Conservation (phyloP, 441 rosid genomes). For the Manihot esculenta region DNA sequence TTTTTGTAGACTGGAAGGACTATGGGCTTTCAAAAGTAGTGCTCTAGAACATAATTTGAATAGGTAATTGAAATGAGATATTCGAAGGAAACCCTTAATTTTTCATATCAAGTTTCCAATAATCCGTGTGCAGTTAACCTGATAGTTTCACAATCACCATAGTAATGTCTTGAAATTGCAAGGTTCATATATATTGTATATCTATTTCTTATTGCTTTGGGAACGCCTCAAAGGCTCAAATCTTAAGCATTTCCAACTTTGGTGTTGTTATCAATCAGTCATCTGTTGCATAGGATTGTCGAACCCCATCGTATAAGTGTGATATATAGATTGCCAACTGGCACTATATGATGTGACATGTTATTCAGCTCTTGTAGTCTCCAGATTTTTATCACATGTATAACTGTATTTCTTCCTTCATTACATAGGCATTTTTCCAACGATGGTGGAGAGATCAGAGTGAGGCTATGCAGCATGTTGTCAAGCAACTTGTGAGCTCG, state of each 20-base stretch:
- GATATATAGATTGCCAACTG: background rate
- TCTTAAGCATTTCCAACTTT: background rate
- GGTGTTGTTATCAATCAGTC: background rate
- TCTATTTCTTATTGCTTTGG: background rate
- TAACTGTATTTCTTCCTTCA: constrained; percentile 14
- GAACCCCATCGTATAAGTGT: background rate
- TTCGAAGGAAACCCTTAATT: background rate
- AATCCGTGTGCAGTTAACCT: constrained; percentile 6
- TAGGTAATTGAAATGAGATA: background rate
- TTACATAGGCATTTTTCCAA: constrained; percentile 88
- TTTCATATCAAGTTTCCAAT: too few species aligned
- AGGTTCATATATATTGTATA: background rate
- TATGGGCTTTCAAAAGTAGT: constrained; percentile 3
- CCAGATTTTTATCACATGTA: background rate
- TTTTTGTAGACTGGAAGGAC: background rate
- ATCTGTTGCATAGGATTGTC: background rate
- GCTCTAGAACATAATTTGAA: background rate
- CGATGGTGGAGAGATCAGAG: constrained; percentile 99
- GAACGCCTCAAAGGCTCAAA: background rate
- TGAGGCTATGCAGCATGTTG: constrained; percentile 51
- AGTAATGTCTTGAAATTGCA: background rate
- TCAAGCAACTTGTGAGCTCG: constrained; percentile 63
- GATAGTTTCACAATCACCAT: background rate
- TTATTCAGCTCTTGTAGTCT: constrained; percentile 1
- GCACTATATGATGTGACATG: background rate